Evolutionary conservation across 2,329 filamentous ascomycete genomes (phyloP), one percentile per base, ranked within the genome.

Genomic region (Magnaporthiopsis poae): DNA sequence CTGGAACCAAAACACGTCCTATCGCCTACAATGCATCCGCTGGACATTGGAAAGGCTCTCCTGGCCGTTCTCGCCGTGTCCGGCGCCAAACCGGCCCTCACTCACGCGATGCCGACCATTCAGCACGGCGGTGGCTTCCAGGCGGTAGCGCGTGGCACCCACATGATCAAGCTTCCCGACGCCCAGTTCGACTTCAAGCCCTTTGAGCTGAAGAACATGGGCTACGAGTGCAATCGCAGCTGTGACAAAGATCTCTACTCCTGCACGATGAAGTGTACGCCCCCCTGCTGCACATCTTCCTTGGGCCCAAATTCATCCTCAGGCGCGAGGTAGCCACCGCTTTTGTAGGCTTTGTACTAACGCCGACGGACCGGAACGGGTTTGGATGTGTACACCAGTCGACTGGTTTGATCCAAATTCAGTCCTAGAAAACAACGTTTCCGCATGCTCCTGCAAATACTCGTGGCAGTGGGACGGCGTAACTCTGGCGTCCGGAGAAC

Each of bases 381-480:
- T 11, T 61, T 8, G 5, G 21, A 2, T 11, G n/a, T 56, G 61
- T 65, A 5, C 33, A 27, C 27, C 27, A 74, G 73, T 73, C 67
- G 61, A 70, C 61, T 73, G 71, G 72, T 70, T 69, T 61, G 73
- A 74, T 67, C 73, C 72, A 52, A 74, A 74, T 69, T 73, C 73
- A 2, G 72, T 72, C 60, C 63, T 61, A 31, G 67, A 74, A 61
- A 74, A 74, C 70, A 69, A 70, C 21, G 67, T 73, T 29, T 69
- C 70, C 0, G 69, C 69, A 1, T 70, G 70, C 67, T 27, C n/a
- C 29, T 74, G 73, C 67, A 39, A 66, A 35, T 71, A 69, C 21
- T 59, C 66, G 8, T 73, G 71, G 71, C 12, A 59, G 18, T 74
- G 72, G 72, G 71, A 73, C 62, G 71, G 72, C 12, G 65, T 66